These are phyloP conservation scores for Hypseocharis bilobata DNA, from an alignment of 441 rosid species.

Conservation along the genomic window DNA sequence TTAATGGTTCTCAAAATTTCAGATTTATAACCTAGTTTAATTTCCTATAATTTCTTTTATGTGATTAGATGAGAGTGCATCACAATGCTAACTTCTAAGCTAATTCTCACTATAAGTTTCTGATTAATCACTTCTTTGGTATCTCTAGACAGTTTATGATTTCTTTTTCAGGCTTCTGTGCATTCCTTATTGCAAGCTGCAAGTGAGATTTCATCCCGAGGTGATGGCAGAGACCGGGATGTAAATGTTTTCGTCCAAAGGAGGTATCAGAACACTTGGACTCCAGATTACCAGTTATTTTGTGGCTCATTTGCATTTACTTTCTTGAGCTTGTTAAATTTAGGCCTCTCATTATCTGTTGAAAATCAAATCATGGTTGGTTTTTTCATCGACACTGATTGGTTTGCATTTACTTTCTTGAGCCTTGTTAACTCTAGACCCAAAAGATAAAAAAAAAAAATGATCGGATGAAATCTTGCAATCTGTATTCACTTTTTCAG, in stretches of 20 bases:
- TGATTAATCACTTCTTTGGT: background rate
- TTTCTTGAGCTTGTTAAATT: conserved; percentile 12
- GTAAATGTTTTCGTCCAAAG: conserved; percentile 64
- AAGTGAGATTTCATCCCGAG: conserved; percentile 68
- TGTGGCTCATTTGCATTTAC: conserved; percentile 16
- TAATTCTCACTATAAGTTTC: background rate
- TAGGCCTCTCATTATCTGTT: conserved; percentile 1
- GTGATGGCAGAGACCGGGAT: conserved; percentile 72
- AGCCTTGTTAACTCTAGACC: conserved; percentile 8
- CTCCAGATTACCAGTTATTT: background rate
- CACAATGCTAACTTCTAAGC: background rate
- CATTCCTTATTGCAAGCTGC: conserved; percentile 86
- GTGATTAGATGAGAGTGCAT: background rate
- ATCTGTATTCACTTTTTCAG: background rate
- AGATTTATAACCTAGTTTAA: background rate
- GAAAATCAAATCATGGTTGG: too few species aligned
- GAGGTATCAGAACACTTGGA: conserved; percentile 40
- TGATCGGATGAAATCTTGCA: background rate
- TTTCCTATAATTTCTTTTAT: background rate
- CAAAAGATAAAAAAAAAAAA: background rate
- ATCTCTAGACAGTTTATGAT: conserved; percentile 21
- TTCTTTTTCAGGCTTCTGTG: conserved; percentile 70
- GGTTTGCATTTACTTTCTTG: conserved; percentile 18
- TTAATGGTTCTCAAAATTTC: background rate
- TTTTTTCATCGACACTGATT: too few species aligned